A percentile compares a stretch with the other conserved stretches of the same genome.
phyloP scores from a whole-genome alignment of 1,284 basidiomycete genomes.

The Tylopilus sp. region DNA sequence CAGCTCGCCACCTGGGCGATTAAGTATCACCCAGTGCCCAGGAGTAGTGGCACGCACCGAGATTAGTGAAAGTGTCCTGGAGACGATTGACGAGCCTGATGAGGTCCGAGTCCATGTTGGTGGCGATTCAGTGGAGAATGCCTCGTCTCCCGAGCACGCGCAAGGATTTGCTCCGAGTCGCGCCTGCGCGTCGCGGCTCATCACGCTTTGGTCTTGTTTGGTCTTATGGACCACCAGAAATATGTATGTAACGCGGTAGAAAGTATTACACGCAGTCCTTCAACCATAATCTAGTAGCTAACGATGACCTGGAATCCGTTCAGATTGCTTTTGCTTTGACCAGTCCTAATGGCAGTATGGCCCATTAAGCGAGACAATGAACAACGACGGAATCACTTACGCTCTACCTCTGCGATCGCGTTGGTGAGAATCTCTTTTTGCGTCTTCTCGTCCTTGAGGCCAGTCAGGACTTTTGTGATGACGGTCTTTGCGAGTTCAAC shows the following conservation, averaged over 20 bases:
- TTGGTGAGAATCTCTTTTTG: slow-evolving; percentile 87
- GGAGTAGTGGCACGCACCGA: slow-evolving; percentile 48
- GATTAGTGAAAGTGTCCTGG: slow-evolving; percentile 82
- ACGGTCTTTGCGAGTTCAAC: slow-evolving; percentile 82
- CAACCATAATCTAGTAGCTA: slow-evolving; percentile 32
- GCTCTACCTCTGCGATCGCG: slow-evolving; percentile 88
- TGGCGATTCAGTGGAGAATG: slow-evolving; percentile 15
- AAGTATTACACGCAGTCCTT: slow-evolving; percentile 12
- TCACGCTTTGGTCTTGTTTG: slow-evolving; percentile 33
- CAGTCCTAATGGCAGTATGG: slow-evolving; percentile 43
- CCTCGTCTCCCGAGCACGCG: slow-evolving; percentile 18
- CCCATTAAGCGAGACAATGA: slow-evolving; percentile 11
- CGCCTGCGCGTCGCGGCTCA: slow-evolving; percentile 35
- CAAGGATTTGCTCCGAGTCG: slow-evolving; percentile 5
- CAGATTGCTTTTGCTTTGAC: slow-evolving; percentile 69
- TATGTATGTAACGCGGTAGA: slow-evolving; percentile 5
- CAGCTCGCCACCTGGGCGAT: slow-evolving; percentile 65
- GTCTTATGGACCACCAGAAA: slow-evolving; percentile 6
- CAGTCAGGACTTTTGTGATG: slow-evolving; percentile 80
- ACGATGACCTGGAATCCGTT: slow-evolving; percentile 11
- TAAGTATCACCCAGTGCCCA: slow-evolving; percentile 18
- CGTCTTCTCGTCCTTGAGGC: slow-evolving; percentile 84
- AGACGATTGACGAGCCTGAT: slow-evolving; percentile 95
- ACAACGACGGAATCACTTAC: slow-evolving; percentile 48
- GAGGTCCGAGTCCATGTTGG: slow-evolving; percentile 84